Evolutionary conservation across 805 yeast species (phyloP).

Genomic region (Metschnikowia lochheadii): DNA sequence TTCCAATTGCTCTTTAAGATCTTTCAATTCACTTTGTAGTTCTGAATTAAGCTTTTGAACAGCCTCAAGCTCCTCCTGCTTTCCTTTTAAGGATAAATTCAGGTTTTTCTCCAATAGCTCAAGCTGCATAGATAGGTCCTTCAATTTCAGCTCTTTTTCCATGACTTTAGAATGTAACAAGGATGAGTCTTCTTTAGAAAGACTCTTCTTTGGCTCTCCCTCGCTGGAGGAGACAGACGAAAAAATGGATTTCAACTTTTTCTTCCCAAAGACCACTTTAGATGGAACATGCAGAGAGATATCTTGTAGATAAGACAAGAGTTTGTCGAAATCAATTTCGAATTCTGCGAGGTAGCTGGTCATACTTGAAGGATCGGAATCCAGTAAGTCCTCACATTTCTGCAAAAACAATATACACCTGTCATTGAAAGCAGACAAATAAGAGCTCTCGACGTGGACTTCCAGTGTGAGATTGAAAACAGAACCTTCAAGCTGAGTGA

Average conservation of each 20-base stretch:
- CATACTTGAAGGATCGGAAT: not conserved
- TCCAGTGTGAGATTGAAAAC: not conserved
- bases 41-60: slow-evolving; percentile 10
- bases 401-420: not conserved
- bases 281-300: not conserved
- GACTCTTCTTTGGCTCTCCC: too few relatives aligned
- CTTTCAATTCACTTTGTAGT: slow-evolving; percentile 9
- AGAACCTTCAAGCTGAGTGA: not conserved
- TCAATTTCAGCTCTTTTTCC: slow-evolving; percentile 22
- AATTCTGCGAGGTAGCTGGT: not conserved
- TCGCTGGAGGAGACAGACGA: not conserved
- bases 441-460: not conserved
- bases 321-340: not conserved
- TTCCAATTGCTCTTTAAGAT: slow-evolving; percentile 20
- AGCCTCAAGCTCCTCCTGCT: slow-evolving; percentile 23
- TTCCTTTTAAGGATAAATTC: slow-evolving; percentile 25
- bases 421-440: slow-evolving; percentile 2
- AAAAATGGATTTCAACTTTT: not conserved
- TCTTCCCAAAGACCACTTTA: not conserved
- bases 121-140: slow-evolving; percentile 44
- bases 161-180: slow-evolving; percentile 5
- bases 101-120: slow-evolving; percentile 44
- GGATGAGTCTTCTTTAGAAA: not conserved
- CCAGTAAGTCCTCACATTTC: not conserved
- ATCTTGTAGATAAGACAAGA: not conserved